A percentile compares a stretch with the other conserved stretches of the same genome.
Conservation (phyloP, 1,139 yeast species). For the Yamadazyma taylorii region DNA sequence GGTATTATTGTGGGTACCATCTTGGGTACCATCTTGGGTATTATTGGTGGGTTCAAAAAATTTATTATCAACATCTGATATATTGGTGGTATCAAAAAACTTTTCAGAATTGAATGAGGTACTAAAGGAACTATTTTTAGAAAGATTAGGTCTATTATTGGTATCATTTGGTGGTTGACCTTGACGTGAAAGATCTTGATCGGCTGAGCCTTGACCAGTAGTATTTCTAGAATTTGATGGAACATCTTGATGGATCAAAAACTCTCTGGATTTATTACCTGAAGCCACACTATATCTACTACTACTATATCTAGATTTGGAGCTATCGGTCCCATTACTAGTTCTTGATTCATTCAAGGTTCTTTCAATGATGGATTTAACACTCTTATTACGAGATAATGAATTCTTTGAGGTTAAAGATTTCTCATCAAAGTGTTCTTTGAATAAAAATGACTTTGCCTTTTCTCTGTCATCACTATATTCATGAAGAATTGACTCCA, state of each 20-base stretch:
- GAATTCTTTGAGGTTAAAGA: constrained; percentile 6
- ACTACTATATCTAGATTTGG: constrained; percentile 1
- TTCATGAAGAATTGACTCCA: constrained; percentile 34
- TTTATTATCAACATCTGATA: background rate
- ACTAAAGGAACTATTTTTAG: background rate
- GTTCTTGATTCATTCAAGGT: constrained; percentile 7
- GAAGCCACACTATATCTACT: background rate
- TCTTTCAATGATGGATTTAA: constrained; percentile 8
- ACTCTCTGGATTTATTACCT: constrained; percentile 4
- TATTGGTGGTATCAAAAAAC: constrained; percentile 2
- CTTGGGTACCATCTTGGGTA: constrained; percentile 3
- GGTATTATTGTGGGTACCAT: constrained; percentile 2
- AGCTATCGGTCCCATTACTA: constrained; percentile 5
- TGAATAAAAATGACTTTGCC: constrained; percentile 22
- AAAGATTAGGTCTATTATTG: background rate
- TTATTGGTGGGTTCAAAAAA: constrained; percentile 7
- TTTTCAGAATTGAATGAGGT: constrained; percentile 1
- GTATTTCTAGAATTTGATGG: background rate
- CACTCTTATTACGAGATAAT: constrained; percentile 7
- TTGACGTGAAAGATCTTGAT: too few species aligned
- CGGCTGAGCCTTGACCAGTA: too few species aligned
- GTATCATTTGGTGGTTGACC: background rate
- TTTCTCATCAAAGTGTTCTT: constrained; percentile 33
- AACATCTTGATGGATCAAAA: constrained; percentile 7
- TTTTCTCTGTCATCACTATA: constrained; percentile 20